Conservation (phyloP, 2,329 filamentous ascomycete genomes). For the Sclerotinia minor region DNA sequence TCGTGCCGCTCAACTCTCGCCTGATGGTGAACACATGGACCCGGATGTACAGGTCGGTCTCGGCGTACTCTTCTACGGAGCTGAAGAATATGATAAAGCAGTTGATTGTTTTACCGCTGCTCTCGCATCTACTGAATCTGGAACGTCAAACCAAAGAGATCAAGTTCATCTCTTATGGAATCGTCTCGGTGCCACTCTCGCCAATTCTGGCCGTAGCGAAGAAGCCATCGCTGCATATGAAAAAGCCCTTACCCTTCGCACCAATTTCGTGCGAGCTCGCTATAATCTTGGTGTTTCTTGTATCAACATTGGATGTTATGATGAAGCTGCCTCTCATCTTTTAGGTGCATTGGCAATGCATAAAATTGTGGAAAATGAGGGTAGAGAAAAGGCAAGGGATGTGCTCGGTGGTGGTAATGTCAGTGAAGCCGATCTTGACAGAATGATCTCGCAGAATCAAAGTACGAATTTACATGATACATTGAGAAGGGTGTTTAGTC, state of each 20-base stretch:
- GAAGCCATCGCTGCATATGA: constrained; percentile 97
- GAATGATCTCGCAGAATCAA: constrained; percentile 91
- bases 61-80: constrained; percentile 95
- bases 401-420: constrained; percentile 65
- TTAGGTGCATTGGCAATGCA: constrained; percentile 94
- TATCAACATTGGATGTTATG: constrained; percentile 95
- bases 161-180: constrained; percentile 97
- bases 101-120: constrained; percentile 97
- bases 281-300: constrained; percentile 97
- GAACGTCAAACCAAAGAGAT: constrained; percentile 77
- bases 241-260: constrained; percentile 82
- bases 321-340: constrained; percentile 89
- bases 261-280: constrained; percentile 94
- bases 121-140: constrained; percentile 79
- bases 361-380: constrained; percentile 84
- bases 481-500: constrained; percentile 86
- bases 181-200: constrained; percentile 89
- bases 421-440: constrained; percentile 73
- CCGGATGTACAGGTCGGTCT: constrained; percentile 97
- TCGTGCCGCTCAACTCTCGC: constrained; percentile 84
- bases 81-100: constrained; percentile 96
- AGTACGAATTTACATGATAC: constrained; percentile 98
- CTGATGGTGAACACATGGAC: constrained; percentile 93
- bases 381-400: constrained; percentile 79
- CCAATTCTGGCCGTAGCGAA: constrained; percentile 89